A percentile compares a stretch with the other conserved stretches of the same genome.
Evolutionary conservation across 2,329 filamentous ascomycete genomes (phyloP).

Genomic region (Teratosphaeria pseudoeucalypti): DNA sequence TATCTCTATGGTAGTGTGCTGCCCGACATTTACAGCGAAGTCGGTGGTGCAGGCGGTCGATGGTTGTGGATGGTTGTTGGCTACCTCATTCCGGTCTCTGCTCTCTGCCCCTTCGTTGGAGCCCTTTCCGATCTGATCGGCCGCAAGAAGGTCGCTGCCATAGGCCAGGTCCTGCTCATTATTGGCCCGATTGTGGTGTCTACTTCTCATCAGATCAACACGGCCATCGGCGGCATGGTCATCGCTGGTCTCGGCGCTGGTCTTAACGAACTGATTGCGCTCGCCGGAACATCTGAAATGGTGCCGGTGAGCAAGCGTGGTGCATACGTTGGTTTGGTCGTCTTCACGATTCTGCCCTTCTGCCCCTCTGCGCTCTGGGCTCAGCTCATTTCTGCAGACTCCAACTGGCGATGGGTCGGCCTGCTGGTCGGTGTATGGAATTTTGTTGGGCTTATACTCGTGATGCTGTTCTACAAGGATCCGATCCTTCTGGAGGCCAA

Average conservation of each 20-base stretch:
- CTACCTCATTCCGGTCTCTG: conserved; percentile 47
- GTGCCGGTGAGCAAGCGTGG: conserved; percentile 56
- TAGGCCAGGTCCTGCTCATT: conserved; percentile 44
- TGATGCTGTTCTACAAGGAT: conserved; percentile 44
- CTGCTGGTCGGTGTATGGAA: conserved; percentile 44
- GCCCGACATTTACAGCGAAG: conserved; percentile 46
- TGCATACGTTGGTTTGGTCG: conserved; percentile 49
- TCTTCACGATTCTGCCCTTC: conserved; percentile 55
- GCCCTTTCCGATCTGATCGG: conserved; percentile 54
- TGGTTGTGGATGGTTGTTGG: conserved; percentile 39
- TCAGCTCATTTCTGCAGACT: conserved; percentile 43
- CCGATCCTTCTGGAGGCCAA: conserved; percentile 35
- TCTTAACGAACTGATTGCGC: conserved; percentile 57
- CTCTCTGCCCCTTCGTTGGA: conserved; percentile 55
- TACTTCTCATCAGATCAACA: conserved; percentile 49
- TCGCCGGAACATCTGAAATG: conserved; percentile 59
- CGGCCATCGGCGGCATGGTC: conserved; percentile 46
- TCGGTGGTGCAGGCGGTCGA: conserved; percentile 40
- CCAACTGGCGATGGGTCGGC: conserved; percentile 48
- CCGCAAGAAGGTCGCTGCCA: conserved; percentile 48
- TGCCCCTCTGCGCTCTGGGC: conserved; percentile 52
- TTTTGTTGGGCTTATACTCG: conserved; percentile 41
- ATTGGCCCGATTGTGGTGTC: conserved; percentile 51
- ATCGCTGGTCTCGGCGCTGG: conserved; percentile 57
- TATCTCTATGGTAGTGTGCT: conserved; percentile 34